These are phyloP conservation scores for Colletotrichum eremochloae DNA, from an alignment of 2,329 filamentous ascomycete species.

Conservation along the genomic window DNA sequence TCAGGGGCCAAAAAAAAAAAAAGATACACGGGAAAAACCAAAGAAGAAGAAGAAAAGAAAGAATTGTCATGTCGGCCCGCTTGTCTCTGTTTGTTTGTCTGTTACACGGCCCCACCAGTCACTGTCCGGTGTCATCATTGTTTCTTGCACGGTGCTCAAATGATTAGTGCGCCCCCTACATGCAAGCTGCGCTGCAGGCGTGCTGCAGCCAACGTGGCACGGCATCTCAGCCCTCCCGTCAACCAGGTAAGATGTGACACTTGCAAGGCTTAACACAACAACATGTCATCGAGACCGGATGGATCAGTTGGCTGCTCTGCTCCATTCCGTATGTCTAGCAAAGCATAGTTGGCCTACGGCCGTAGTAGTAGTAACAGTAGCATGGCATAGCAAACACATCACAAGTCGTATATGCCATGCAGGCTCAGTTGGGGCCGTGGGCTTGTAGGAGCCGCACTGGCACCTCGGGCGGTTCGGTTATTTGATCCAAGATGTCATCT, in stretches of 20 bases:
- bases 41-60: not conserved
- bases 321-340: not conserved
- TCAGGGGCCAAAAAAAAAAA: not conserved
- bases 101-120: not conserved
- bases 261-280: constrained; percentile 30
- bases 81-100: not conserved
- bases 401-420: constrained; percentile 5
- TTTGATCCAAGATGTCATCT: not conserved
- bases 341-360: not conserved
- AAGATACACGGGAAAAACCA: too few relatives aligned
- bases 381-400: not conserved
- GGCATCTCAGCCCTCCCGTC: not conserved
- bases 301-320: not conserved
- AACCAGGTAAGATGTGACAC: constrained; percentile 20
- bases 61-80: not conserved
- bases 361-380: not conserved
- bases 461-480: constrained; percentile 13
- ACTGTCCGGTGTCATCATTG: not conserved
- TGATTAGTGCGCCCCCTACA: not conserved
- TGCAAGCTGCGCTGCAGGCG: constrained; percentile 18
- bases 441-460: constrained; percentile 14
- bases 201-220: constrained; percentile 18
- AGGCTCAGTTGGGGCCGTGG: not conserved
- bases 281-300: constrained; percentile 20
- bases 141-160: not conserved